Conservation (phyloP, 345 rosid genomes). For the Eucalyptus melliodora region DNA sequence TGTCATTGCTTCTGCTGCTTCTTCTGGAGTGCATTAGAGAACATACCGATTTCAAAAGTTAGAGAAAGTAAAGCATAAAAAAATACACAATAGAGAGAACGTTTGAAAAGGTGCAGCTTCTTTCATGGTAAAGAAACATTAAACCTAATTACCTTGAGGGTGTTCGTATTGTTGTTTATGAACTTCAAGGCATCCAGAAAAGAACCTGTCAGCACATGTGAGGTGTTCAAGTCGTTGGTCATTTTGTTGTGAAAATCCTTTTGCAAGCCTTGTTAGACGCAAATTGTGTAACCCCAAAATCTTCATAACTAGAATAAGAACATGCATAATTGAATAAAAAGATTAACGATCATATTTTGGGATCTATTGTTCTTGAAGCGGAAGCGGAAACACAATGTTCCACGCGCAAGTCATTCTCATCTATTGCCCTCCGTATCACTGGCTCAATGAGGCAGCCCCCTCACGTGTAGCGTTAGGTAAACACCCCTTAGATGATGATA, state of each 20-base stretch:
- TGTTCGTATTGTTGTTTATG: conserved; percentile 42
- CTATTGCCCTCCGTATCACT: no score
- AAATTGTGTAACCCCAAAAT: no score
- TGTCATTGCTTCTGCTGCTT: conserved; percentile 54
- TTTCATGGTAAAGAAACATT: neutral
- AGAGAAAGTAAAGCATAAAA: neutral
- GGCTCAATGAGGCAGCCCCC: no score
- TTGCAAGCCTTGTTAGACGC: no score
- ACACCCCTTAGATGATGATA: no score
- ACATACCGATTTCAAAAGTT: neutral
- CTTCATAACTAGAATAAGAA: no score
- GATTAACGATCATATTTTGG: no score
- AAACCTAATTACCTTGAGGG: conserved; percentile 42
- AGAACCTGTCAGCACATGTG: conserved; percentile 71
- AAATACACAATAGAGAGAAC: neutral
- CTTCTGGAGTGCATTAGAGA: conserved; percentile 36
- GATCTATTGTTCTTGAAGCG: no score
- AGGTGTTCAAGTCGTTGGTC: conserved; percentile 72
- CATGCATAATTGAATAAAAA: no score
- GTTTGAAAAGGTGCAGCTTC: neutral
- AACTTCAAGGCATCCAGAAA: conserved; percentile 73
- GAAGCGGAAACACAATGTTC: no score
- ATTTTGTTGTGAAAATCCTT: conserved; percentile 58
- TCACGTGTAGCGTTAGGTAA: no score
- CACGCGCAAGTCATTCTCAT: no score